Evolutionary conservation across 2,329 filamentous ascomycete species (phyloP), one percentile per base, ranked within the genome.

Genomic region (Sporothrix brasiliensis): DNA sequence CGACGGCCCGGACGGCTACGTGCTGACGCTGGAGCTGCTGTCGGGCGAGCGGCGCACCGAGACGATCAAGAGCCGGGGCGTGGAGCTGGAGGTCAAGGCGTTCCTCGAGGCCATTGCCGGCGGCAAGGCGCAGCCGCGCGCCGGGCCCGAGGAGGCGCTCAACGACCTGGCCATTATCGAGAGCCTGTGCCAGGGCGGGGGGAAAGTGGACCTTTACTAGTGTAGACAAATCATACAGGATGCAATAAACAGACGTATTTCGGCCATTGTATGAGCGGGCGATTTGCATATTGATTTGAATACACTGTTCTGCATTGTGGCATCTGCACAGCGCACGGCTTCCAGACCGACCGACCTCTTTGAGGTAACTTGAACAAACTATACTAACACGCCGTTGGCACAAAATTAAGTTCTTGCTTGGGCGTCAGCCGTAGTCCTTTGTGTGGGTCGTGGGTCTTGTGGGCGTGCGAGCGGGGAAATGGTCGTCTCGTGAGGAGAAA

Each of bases 91-190:
- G 24, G 41, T 53, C 14, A 44, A 30, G 47, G 65, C 65, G 13
- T 67, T 67, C 49, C 47, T 67, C 9, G 65, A 54, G 21, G 65
- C 49, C 6, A 30, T 53, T 14, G 16, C 9, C 24, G 19, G 24
- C 13, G 61, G 61, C n/a, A 66, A 52, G 21, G 61, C 61, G 24
- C 61, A 66, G 41, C 2, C 41, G 44, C 61, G 61, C n/a, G 44
- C 61, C n/a, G 61, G 61, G 24, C 61, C 61, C 7, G 61, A 49
- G 47, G 61, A 66, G 47, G 61, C 61, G 4, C 44, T 66, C 24
- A 66, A 66, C 41, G 61, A 66, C 24, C 47, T 66, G 19, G 41
- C 61, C 41, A 66, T 66, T 24, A 66, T 66, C 41, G 61, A 66
- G 41, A 66, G 61, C n/a, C 21, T 66, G 41, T 66, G 61, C 21